Evolutionary conservation across 306 rosid genomes (phyloP), one percentile per base, ranked within the genome.

Genomic region (Cyamopsis tetragonoloba): DNA sequence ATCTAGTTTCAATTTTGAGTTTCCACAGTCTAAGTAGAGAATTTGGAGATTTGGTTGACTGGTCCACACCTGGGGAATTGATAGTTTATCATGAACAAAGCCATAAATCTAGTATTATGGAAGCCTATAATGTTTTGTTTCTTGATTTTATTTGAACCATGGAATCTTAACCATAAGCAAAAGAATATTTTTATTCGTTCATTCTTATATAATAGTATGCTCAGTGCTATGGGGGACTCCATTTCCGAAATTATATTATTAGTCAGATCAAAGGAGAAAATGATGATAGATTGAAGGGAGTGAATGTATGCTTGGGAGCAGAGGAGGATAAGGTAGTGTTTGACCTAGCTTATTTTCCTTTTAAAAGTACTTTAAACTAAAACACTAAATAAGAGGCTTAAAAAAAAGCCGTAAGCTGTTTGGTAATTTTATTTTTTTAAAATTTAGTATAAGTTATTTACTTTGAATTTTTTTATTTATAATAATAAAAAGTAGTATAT

Each of bases 41-140:
- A 41, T 1, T n/a, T 14, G 24, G 32, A 35, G 72, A 28, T 54
- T 64, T 9, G 17, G 17, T 46, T 71, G 44, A 38, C 13, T 17
- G 55, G 73, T 63, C 70, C 68, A 46, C 17, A 57, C 38, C 46
- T 7, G 32, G 49, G 75, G 56, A 34, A 37, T 46, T 59, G 7
- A 35, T 19, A 39, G 27, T 44, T 63, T 44, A 44, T 53, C 14
- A 30, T 20, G 59, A 53, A 49, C 50, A 41, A 60, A 17, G 61
- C 44, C 24, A n/a, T 42, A 59, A 51, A 17, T 65, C 59, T 65
- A n/a, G n/a, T n/a, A 15, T 23, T 26, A 32, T 51, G 60, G 76
- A 62, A 44, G 42, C 19, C 20, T 68, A 8, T 39, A 14, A 70
- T 30, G 31, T 55, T 68, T 24, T 26, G 43, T 54, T 62, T 62